Evolutionary conservation across 2,329 filamentous ascomycete species (phyloP).

Genomic region (Penicillium olsonii): DNA sequence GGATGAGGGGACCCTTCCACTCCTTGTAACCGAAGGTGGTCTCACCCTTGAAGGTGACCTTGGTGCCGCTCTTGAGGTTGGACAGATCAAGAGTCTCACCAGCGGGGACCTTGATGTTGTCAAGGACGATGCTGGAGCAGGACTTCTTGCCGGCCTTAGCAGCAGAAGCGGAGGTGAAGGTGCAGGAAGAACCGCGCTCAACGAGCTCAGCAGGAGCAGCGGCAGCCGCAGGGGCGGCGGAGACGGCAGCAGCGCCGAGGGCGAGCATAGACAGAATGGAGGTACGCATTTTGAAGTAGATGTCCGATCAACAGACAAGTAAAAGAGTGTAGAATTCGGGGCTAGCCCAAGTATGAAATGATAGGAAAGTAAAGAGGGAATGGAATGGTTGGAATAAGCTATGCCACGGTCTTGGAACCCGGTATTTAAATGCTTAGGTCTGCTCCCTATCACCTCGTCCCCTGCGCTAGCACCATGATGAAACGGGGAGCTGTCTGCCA

Average conservation of each 20-base stretch:
- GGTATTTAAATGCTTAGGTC: slow-evolving; percentile 5
- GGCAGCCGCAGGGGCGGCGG: slow-evolving; percentile 27
- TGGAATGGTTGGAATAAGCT: slow-evolving; percentile 5
- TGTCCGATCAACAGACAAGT: slow-evolving; percentile 26
- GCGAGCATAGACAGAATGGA: slow-evolving; percentile 19
- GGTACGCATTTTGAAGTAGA: slow-evolving; percentile 22
- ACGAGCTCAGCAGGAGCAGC: slow-evolving; percentile 24
- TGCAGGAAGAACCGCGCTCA: slow-evolving; percentile 46
- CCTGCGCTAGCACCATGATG: slow-evolving; percentile 3
- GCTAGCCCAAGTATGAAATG: slow-evolving; percentile 1
- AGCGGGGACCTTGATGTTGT: slow-evolving; percentile 57
- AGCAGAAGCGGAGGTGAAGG: slow-evolving; percentile 54
- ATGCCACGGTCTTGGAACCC: slow-evolving; percentile 1
- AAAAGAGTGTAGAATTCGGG: slow-evolving; percentile 11
- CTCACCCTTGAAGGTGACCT: slow-evolving; percentile 63
- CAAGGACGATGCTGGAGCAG: slow-evolving; percentile 58
- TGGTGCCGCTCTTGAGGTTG: slow-evolving; percentile 53
- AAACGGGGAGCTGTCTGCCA: slow-evolving; percentile 1
- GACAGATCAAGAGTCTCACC: slow-evolving; percentile 62
- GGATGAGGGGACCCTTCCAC: slow-evolving; percentile 65
- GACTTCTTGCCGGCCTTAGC: slow-evolving; percentile 52
- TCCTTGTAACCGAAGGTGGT: slow-evolving; percentile 67
- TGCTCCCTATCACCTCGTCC: neutral
- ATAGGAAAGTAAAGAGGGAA: slow-evolving; percentile 4
- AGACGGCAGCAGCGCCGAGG: slow-evolving; percentile 22